These are phyloP conservation scores for Flaveria ramosissima DNA, from an alignment of 129 eudicot genomes.

Conservation along the genomic window DNA sequence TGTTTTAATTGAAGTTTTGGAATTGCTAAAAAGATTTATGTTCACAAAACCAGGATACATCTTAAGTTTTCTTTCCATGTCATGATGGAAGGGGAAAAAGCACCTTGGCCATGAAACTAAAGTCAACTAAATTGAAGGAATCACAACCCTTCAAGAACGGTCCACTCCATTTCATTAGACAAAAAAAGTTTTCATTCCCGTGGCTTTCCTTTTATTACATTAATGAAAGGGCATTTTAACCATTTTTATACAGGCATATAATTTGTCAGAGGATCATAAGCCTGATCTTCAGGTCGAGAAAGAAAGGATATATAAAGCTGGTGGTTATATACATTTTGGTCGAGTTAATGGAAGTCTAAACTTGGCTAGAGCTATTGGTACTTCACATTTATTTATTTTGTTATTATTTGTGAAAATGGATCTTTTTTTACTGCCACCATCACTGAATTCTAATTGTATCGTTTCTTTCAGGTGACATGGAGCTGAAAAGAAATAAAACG, in stretches of 20 bases:
- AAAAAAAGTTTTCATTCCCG: neutral
- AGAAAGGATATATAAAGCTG: conserved; percentile 84
- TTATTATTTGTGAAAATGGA: neutral
- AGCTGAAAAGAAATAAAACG: conserved; percentile 70
- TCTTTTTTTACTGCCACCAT: neutral
- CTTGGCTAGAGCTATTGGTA: conserved; percentile 92
- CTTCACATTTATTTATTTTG: neutral
- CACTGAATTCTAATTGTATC: conserved; percentile 13
- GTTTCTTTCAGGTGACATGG: conserved; percentile 76
- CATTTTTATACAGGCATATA: conserved; percentile 57
- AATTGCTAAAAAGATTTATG: neutral
- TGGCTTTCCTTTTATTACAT: conserved; percentile 3
- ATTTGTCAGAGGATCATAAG: conserved; percentile 84
- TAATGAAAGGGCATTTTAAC: conserved; percentile 11
- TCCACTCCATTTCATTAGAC: neutral
- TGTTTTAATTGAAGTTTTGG: neutral
- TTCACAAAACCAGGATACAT: neutral
- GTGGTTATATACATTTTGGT: conserved; percentile 80
- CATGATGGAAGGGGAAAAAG: neutral
- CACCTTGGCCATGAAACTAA: neutral
- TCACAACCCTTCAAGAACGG: neutral
- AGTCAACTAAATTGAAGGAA: conserved; percentile 4
- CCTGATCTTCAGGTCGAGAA: conserved; percentile 77
- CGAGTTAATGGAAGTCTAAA: conserved; percentile 88
- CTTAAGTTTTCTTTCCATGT: neutral